Evolutionary conservation across 2,329 filamentous ascomycete genomes (phyloP), one percentile per base, ranked within the genome.

Genomic region (Fusarium scirpi): DNA sequence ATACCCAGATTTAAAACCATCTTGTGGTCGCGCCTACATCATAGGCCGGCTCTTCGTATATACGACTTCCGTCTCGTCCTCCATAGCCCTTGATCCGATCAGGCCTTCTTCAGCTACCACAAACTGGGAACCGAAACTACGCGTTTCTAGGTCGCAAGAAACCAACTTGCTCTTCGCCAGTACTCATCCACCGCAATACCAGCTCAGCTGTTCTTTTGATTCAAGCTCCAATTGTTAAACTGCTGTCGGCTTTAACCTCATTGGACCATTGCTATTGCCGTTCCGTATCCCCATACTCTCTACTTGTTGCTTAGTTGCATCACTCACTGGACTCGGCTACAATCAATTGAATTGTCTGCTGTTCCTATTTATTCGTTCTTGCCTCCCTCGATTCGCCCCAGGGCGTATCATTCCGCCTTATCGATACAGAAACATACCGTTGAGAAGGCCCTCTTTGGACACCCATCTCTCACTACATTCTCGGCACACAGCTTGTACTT

Each of bases 1-100:
- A 47, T 30, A 45, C 34, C 32, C 22, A 61, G 18, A 53, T 53
- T 24, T 32, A 47, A 20, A 47, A 9, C 48, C 22, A 38, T 51
- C 34, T 57, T 52, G 38, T 22, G 49, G 20, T 44, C 49, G 24
- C 40, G 32, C 41, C 32, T 61, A 38, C 61, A 67, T 48, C 47
- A 49, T 52, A 64, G 20, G 43, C 68, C 59, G 63, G 59, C 44
- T 56, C 53, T 53, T 70, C 68, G 68, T 70, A 70, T 70, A 70
- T 70, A 70, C 68, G 68, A 70, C 63, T 71, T 20, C 40, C 47
- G 56, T 65, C 67, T 71, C 68, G 68, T 59, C 63, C 41, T 34
- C 54, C 32, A 51, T 27, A 62, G 53, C 45, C 34, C 40, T 65
- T 65, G 63, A 55, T 51, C 67, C 63, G 58, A 70, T 53, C 59